Evolutionary conservation across 2,329 filamentous ascomycete species (phyloP).

Genomic region (Aspergillus novofumigatus): DNA sequence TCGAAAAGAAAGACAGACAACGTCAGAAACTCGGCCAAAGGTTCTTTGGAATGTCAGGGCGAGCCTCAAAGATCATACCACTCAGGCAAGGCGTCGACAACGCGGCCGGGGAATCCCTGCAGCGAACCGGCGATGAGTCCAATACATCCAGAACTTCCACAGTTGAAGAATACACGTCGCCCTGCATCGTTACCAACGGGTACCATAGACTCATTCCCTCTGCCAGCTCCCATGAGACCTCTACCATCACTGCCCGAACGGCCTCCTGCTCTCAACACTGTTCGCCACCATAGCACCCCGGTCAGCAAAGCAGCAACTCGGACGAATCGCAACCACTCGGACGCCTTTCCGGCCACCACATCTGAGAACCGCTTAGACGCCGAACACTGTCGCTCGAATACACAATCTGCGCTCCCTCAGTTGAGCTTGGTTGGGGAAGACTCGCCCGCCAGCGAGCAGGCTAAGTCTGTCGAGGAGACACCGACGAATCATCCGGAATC

Average conservation of each 20-base stretch:
- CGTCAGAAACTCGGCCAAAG: neutral
- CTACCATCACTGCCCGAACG: conserved; percentile 30
- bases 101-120: neutral
- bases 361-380: neutral
- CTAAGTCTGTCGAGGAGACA: neutral
- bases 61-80: neutral
- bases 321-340: neutral
- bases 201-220: conserved; percentile 29
- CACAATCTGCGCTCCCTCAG: neutral
- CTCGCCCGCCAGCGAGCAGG: neutral
- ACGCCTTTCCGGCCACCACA: neutral
- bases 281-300: conserved; percentile 4
- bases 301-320: neutral
- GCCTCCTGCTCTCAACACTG: conserved; percentile 5
- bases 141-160: neutral
- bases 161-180: conserved; percentile 11
- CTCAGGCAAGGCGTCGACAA: neutral
- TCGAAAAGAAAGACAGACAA: neutral
- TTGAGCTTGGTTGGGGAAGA: neutral
- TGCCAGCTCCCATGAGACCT: conserved; percentile 33
- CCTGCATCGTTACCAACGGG: conserved; percentile 23
- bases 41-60: neutral
- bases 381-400: neutral
- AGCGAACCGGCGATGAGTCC: neutral
- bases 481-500: conserved; percentile 4